Evolutionary conservation across 108 stramenopile species (phyloP).

Genomic region (Discostella stelligeroides): DNA sequence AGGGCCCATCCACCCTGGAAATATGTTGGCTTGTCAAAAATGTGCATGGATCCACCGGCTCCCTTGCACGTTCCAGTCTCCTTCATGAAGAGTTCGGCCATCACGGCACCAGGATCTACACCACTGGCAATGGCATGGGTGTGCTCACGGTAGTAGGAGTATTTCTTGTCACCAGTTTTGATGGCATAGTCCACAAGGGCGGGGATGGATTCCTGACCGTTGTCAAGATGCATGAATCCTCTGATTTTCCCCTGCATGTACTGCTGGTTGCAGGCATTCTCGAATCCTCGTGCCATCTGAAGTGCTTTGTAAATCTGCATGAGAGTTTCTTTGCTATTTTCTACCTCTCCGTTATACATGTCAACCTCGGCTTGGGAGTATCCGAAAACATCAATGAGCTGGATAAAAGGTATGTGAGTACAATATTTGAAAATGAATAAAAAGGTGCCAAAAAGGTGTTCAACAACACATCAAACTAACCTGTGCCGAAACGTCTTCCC

Average conservation of each 20-base stretch:
- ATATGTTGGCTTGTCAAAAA: slow-evolving; percentile 92
- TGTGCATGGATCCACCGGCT: slow-evolving; percentile 98
- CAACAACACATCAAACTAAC: slow-evolving; percentile 29
- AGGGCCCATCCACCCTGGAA: slow-evolving; percentile 99
- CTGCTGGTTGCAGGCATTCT: slow-evolving; percentile 98
- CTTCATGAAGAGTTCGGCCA: slow-evolving; percentile 98
- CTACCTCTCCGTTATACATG: slow-evolving; percentile 63
- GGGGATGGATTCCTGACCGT: slow-evolving; percentile 96
- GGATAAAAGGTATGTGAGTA: neutral
- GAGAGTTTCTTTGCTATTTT: slow-evolving; percentile 78
- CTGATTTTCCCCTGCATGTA: slow-evolving; percentile 98
- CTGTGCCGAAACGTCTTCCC: slow-evolving; percentile 66
- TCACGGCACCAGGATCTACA: slow-evolving; percentile 87
- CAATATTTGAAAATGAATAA: neutral
- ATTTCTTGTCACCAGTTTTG: slow-evolving; percentile 91
- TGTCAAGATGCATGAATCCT: slow-evolving; percentile 99
- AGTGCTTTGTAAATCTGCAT: slow-evolving; percentile 87
- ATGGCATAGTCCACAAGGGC: slow-evolving; percentile 94
- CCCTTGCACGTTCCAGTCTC: slow-evolving; percentile 97
- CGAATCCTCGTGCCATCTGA: slow-evolving; percentile 92
- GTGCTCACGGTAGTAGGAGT: slow-evolving; percentile 98
- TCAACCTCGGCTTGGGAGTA: slow-evolving; percentile 73
- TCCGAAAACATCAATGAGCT: slow-evolving; percentile 76
- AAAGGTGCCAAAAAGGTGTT: neutral
- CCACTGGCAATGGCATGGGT: slow-evolving; percentile 97